phyloP scores from a whole-genome alignment of 2,329 filamentous ascomycete species.

The Dichotomopilus funicola region DNA sequence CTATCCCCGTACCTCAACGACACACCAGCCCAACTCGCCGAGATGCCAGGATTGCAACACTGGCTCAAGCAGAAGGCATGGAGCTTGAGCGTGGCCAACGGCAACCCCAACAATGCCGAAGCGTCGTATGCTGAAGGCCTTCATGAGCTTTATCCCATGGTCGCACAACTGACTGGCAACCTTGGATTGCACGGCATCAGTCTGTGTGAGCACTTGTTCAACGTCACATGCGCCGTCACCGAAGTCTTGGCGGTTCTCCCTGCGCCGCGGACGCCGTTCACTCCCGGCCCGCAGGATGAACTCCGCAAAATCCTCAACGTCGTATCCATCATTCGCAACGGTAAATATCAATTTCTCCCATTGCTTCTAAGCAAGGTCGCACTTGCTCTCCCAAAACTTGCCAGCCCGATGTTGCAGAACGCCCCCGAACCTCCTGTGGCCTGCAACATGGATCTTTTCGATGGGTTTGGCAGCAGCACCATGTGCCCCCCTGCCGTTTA shows the following conservation, averaged over 20 bases:
- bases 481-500: slow-evolving; percentile 47
- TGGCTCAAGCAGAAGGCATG: slow-evolving; percentile 60
- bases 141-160: slow-evolving; percentile 58
- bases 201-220: slow-evolving; percentile 73
- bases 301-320: slow-evolving; percentile 63
- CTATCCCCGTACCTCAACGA: slow-evolving; percentile 46
- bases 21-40: slow-evolving; percentile 47
- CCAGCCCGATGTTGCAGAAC: slow-evolving; percentile 54
- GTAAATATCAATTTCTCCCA: slow-evolving; percentile 69
- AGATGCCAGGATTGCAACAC: slow-evolving; percentile 53
- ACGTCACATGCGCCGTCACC: slow-evolving; percentile 65
- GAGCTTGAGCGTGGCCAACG: slow-evolving; percentile 54
- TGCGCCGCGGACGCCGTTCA: slow-evolving; percentile 54
- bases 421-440: slow-evolving; percentile 44
- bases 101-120: slow-evolving; percentile 41
- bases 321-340: slow-evolving; percentile 64
- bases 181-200: slow-evolving; percentile 71
- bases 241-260: slow-evolving; percentile 65
- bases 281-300: slow-evolving; percentile 63
- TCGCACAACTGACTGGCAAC: slow-evolving; percentile 63
- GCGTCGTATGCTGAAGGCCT: slow-evolving; percentile 59
- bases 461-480: slow-evolving; percentile 57
- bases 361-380: slow-evolving; percentile 70
- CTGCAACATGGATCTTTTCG: slow-evolving; percentile 54
- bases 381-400: slow-evolving; percentile 59